These are phyloP conservation scores for Solanum rostratum DNA, from an alignment of 257 asterid species.

Conservation along the genomic window DNA sequence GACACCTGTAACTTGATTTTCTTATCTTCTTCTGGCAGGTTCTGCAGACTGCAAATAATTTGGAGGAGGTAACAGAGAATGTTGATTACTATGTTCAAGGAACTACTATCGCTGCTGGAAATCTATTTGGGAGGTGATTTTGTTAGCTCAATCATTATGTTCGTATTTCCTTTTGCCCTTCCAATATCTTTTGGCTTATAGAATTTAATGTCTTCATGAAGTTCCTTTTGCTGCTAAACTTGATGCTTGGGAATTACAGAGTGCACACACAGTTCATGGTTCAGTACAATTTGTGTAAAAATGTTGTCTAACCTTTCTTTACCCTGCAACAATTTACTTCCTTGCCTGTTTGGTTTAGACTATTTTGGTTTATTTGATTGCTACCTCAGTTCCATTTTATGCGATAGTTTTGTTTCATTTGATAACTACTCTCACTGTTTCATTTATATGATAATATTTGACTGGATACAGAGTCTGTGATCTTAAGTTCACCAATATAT, in stretches of 20 bases:
- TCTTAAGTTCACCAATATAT: background rate
- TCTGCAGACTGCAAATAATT: conserved; percentile 86
- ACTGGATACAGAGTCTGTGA: background rate
- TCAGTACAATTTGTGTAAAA: background rate
- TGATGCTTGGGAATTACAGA: background rate
- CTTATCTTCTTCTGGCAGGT: conserved; percentile 37
- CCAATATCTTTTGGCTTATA: background rate
- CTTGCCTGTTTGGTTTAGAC: background rate
- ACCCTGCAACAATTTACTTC: background rate
- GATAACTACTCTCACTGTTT: background rate
- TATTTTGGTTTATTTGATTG: background rate
- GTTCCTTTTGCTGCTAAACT: background rate
- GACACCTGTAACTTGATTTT: background rate
- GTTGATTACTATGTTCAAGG: conserved; percentile 94
- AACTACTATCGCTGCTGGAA: conserved; percentile 93
- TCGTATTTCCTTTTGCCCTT: background rate
- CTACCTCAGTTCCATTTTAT: background rate
- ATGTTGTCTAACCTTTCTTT: background rate
- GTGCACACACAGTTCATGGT: background rate
- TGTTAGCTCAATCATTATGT: conserved; percentile 8
- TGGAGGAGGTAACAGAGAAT: conserved; percentile 98
- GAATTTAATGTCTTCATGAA: background rate
- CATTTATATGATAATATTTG: background rate
- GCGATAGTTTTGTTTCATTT: background rate
- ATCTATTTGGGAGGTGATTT: conserved; percentile 84